These are phyloP conservation scores for Verticillium nubilum DNA, from an alignment of 2,329 filamentous ascomycete genomes.

Conservation along the genomic window DNA sequence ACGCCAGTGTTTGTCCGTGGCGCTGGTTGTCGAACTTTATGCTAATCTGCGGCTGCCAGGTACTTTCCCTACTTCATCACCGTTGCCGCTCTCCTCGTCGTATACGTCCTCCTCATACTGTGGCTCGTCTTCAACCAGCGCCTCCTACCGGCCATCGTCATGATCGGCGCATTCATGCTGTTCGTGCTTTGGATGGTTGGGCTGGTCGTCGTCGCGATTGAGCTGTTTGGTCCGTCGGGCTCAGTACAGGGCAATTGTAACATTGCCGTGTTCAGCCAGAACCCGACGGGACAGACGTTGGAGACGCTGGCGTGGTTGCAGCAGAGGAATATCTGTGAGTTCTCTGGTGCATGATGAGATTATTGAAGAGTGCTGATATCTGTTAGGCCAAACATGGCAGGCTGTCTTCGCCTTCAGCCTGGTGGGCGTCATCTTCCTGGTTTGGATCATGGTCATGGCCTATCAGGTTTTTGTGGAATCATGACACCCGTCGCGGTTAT, in stretches of 20 bases:
- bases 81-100: constrained; percentile 51
- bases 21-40: not conserved
- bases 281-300: constrained; percentile 44
- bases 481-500: not conserved
- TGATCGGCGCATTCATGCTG: constrained; percentile 59
- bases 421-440: constrained; percentile 52
- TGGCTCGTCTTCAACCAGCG: constrained; percentile 57
- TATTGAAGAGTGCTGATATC: not conserved
- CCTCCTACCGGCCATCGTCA: constrained; percentile 55
- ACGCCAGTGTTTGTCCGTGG: too few relatives aligned
- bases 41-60: constrained; percentile 31
- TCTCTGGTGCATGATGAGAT: not conserved
- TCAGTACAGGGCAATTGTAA: constrained; percentile 56
- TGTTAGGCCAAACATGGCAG: constrained; percentile 55
- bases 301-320: constrained; percentile 59
- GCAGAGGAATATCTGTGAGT: constrained; percentile 59
- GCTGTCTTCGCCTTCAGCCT: constrained; percentile 59
- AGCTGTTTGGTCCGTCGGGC: constrained; percentile 57
- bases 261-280: constrained; percentile 47
- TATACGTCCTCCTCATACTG: constrained; percentile 62
- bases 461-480: constrained; percentile 52
- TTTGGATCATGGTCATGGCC: constrained; percentile 67
- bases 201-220: constrained; percentile 54
- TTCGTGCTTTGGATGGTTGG: constrained; percentile 66
- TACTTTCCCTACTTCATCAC: constrained; percentile 65